Evolutionary conservation across 352 stramenopile species (phyloP).

Genomic region (Plasmopara muralis): DNA sequence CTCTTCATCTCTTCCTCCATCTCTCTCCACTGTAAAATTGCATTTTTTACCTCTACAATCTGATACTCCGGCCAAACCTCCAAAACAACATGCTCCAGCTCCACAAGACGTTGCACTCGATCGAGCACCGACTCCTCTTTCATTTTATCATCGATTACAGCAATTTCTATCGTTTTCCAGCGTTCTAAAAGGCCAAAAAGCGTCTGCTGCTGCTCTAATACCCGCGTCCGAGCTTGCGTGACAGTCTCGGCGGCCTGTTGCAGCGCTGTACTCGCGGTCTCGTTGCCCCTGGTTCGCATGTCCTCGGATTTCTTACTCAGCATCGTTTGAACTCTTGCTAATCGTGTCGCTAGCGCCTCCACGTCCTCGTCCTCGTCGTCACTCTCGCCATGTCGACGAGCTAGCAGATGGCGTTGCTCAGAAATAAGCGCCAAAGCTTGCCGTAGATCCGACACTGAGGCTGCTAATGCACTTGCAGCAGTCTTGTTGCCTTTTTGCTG

Average conservation of each 20-base stretch:
- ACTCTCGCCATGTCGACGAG: conserved; percentile 21
- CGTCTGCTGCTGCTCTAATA: conserved; percentile 47
- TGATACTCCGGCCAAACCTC: conserved; percentile 16
- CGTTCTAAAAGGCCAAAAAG: conserved; percentile 34
- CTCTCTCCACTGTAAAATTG: conserved; percentile 33
- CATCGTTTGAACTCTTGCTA: conserved; percentile 46
- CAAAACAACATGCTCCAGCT: conserved; percentile 15
- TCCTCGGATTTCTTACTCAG: conserved; percentile 72
- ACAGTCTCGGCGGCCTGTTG: conserved; percentile 45
- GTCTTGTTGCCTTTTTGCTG: conserved; percentile 48
- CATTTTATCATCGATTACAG: conserved; percentile 1
- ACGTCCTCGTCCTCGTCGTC: conserved; percentile 20
- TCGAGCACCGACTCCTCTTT: conserved; percentile 13
- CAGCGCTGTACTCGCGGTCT: conserved; percentile 41
- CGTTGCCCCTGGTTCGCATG: conserved; percentile 65
- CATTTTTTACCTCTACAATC: conserved; percentile 21
- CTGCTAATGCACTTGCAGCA: conserved; percentile 35
- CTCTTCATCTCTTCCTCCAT: conserved; percentile 28
- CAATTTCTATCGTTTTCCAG: conserved; percentile 7
- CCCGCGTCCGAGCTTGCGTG: conserved; percentile 22
- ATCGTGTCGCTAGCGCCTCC: conserved; percentile 30
- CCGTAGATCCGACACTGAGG: conserved; percentile 52
- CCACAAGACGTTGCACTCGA: conserved; percentile 13
- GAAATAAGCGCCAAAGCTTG: conserved; percentile 43
- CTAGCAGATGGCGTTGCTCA: conserved; percentile 48